These are phyloP conservation scores for Fusarium denticulatum DNA, from an alignment of 2,329 filamentous ascomycete species.

Conservation along the genomic window DNA sequence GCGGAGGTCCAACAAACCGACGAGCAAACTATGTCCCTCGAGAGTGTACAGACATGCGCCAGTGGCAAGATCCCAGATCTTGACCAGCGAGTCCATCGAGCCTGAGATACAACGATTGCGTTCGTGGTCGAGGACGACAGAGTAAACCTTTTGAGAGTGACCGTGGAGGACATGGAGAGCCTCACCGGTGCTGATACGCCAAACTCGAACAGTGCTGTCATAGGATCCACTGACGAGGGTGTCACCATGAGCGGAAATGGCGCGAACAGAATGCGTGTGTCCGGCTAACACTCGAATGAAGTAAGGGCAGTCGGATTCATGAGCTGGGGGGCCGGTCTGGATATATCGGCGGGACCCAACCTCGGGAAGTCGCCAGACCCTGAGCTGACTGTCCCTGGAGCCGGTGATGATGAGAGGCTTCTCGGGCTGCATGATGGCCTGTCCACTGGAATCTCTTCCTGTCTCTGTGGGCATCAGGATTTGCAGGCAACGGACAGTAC, in stretches of 20 bases:
- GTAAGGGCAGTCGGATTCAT: constrained; percentile 87
- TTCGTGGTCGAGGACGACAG: constrained; percentile 90
- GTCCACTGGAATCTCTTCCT: constrained; percentile 75
- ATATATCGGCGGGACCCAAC: constrained; percentile 80
- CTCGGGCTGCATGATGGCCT: constrained; percentile 87
- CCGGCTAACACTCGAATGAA: constrained; percentile 89
- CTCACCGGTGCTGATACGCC: constrained; percentile 97
- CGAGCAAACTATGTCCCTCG: constrained; percentile 91
- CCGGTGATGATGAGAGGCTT: constrained; percentile 97
- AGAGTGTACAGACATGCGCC: constrained; percentile 87
- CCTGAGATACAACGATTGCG: constrained; percentile 97
- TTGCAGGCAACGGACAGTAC: constrained; percentile 93
- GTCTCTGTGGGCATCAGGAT: constrained; percentile 89
- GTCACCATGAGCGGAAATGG: constrained; percentile 93
- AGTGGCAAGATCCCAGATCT: constrained; percentile 94
- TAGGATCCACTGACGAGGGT: constrained; percentile 98
- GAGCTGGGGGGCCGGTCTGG: constrained; percentile 79
- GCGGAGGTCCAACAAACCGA: constrained; percentile 88
- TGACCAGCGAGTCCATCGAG: constrained; percentile 97
- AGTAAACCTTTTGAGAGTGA: constrained; percentile 94
- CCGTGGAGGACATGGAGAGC: constrained; percentile 84
- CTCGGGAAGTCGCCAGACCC: constrained; percentile 93
- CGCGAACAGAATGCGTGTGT: constrained; percentile 92
- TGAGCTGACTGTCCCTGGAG: constrained; percentile 90
- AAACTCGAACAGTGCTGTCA: constrained; percentile 93